Conservation (phyloP, 2,329 filamentous ascomycete species). For the Trichoderma oligosporum region DNA sequence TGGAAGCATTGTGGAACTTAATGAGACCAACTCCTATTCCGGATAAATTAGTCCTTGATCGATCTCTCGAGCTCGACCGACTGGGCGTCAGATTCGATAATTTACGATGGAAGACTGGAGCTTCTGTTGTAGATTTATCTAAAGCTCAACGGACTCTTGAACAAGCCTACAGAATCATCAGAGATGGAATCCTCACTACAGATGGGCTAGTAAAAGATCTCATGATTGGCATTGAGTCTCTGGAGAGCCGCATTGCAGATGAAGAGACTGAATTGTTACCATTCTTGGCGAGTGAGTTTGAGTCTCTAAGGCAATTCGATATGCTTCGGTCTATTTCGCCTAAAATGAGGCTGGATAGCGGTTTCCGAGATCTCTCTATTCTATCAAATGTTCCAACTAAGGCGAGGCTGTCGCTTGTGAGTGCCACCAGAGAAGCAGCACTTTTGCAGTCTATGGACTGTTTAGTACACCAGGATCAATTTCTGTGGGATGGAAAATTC, state of each 20-base stretch:
- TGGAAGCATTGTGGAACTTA: conserved; percentile 73
- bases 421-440: conserved; percentile 35
- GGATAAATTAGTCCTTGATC: conserved; percentile 43
- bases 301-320: conserved; percentile 51
- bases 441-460: conserved; percentile 48
- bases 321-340: conserved; percentile 36
- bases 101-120: conserved; percentile 55
- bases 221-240: conserved; percentile 46
- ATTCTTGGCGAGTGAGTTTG: conserved; percentile 54
- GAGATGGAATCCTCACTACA: conserved; percentile 39
- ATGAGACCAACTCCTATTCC: conserved; percentile 62
- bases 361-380: conserved; percentile 31
- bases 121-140: conserved; percentile 49
- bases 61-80: conserved; percentile 49
- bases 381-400: conserved; percentile 43
- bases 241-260: conserved; percentile 46
- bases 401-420: conserved; percentile 33
- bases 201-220: conserved; percentile 49
- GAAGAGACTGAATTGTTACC: conserved; percentile 43
- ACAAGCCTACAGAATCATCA: conserved; percentile 54
- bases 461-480: conserved; percentile 39
- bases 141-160: conserved; percentile 53
- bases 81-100: conserved; percentile 59
- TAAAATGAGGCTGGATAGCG: background rate
- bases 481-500: conserved; percentile 41